Evolutionary conservation across 2,329 filamentous ascomycete species (phyloP).

Genomic region (Metarhizium album): DNA sequence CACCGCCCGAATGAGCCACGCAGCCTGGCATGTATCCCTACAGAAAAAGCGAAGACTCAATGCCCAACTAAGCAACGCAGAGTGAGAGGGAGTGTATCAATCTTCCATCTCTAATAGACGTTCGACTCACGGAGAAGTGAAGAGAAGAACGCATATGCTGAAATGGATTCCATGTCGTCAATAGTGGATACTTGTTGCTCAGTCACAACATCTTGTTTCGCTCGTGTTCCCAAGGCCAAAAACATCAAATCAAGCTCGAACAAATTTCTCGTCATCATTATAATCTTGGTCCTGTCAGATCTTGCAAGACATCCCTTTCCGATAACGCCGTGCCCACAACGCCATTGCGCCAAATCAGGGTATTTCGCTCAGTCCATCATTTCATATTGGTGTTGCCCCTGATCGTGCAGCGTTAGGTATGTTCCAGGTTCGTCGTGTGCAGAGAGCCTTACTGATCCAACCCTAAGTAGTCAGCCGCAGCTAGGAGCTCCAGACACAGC

Average conservation of each 20-base stretch:
- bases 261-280: background rate
- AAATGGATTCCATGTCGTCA: slow-evolving; percentile 25
- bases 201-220: background rate
- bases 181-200: background rate
- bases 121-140: slow-evolving; percentile 39
- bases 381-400: slow-evolving; percentile 29
- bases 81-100: slow-evolving; percentile 38
- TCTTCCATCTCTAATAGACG: slow-evolving; percentile 46
- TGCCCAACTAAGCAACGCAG: slow-evolving; percentile 34
- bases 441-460: slow-evolving; percentile 41
- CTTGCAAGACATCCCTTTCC: background rate
- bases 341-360: background rate
- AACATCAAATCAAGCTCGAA: background rate
- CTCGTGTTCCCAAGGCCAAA: background rate
- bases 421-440: slow-evolving; percentile 17
- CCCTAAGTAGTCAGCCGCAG: slow-evolving; percentile 67
- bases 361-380: slow-evolving; percentile 12
- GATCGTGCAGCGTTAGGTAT: slow-evolving; percentile 18
- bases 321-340: background rate
- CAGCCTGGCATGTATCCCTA: slow-evolving; percentile 26
- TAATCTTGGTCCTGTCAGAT: background rate
- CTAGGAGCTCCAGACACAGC: slow-evolving; percentile 65
- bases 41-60: slow-evolving; percentile 39
- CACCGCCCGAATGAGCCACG: background rate
- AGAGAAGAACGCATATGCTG: slow-evolving; percentile 43